These are phyloP conservation scores for Kluyveromyces dobzhanskii DNA, from an alignment of 805 yeast genomes.

Conservation along the genomic window DNA sequence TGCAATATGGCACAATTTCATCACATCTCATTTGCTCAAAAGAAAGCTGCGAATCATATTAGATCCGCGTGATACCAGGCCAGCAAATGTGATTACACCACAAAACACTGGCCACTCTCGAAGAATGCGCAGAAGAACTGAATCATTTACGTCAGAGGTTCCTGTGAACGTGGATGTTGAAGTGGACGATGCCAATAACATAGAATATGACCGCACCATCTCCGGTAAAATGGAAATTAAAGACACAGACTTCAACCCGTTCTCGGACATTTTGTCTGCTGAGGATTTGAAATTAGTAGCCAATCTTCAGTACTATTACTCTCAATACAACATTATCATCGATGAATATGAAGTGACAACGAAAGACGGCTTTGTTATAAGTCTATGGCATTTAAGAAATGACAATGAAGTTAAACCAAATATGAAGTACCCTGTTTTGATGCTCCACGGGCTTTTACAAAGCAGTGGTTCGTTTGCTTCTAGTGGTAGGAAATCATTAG, in stretches of 20 bases:
- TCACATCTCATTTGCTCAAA: constrained; percentile 16
- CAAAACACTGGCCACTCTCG: constrained; percentile 6
- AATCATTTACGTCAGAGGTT: constrained; percentile 14
- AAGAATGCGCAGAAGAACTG: constrained; percentile 9
- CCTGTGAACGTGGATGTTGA: constrained; percentile 12
- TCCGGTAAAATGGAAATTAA: constrained; percentile 14
- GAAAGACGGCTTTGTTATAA: constrained; percentile 70
- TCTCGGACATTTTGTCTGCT: constrained; percentile 16
- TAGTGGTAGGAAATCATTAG: constrained; percentile 73
- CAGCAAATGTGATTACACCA: constrained; percentile 17
- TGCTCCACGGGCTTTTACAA: constrained; percentile 83
- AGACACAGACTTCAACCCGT: constrained; percentile 19
- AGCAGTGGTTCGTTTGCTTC: constrained; percentile 81
- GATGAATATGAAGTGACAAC: constrained; percentile 57
- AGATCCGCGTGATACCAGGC: constrained; percentile 25
- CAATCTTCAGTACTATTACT: constrained; percentile 61
- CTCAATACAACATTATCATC: constrained; percentile 50
- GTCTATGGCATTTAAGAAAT: constrained; percentile 41
- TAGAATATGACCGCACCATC: constrained; percentile 25
- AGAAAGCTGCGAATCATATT: constrained; percentile 6
- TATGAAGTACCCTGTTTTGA: constrained; percentile 52
- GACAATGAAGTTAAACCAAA: constrained; percentile 13
- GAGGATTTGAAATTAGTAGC: constrained; percentile 34
- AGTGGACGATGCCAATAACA: constrained; percentile 19
- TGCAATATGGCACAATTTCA: constrained; percentile 25